Conservation (phyloP, 208 protist genomes). For the Giardia muris region DNA sequence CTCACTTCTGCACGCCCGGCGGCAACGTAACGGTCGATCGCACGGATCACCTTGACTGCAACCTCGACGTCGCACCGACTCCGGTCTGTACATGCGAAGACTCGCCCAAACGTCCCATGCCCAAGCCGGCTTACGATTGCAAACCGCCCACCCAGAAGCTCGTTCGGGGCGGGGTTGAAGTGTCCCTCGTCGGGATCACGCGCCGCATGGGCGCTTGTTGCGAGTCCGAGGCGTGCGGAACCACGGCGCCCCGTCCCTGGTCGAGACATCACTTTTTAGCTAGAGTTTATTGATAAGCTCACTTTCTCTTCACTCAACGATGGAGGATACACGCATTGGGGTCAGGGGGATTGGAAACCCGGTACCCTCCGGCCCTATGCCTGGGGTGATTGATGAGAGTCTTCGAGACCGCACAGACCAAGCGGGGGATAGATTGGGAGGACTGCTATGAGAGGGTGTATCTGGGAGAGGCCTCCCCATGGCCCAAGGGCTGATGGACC, state of each 20-base stretch:
- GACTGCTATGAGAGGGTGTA: too few species aligned
- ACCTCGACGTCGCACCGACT: background rate
- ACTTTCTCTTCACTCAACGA: too few species aligned
- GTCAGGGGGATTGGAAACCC: too few species aligned
- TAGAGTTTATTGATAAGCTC: too few species aligned
- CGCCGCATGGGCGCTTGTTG: background rate
- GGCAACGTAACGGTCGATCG: background rate
- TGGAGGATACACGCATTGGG: too few species aligned
- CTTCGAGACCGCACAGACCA: too few species aligned
- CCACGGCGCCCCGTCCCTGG: background rate
- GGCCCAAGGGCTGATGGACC: too few species aligned
- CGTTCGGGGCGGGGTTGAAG: background rate
- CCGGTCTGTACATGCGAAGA: background rate
- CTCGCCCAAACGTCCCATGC: conserved; percentile 25
- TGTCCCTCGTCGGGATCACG: background rate
- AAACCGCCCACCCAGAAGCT: background rate
- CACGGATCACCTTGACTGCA: conserved; percentile 11
- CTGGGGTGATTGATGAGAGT: too few species aligned
- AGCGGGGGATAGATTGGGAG: too few species aligned
- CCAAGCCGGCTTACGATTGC: background rate
- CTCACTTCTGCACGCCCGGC: background rate
- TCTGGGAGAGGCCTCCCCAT: too few species aligned
- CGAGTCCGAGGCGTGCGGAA: background rate
- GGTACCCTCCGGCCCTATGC: too few species aligned
- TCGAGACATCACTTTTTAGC: too few species aligned